These are phyloP conservation scores for Macroventuria anomochaeta DNA, from an alignment of 2,329 filamentous ascomycete species.

Conservation along the genomic window DNA sequence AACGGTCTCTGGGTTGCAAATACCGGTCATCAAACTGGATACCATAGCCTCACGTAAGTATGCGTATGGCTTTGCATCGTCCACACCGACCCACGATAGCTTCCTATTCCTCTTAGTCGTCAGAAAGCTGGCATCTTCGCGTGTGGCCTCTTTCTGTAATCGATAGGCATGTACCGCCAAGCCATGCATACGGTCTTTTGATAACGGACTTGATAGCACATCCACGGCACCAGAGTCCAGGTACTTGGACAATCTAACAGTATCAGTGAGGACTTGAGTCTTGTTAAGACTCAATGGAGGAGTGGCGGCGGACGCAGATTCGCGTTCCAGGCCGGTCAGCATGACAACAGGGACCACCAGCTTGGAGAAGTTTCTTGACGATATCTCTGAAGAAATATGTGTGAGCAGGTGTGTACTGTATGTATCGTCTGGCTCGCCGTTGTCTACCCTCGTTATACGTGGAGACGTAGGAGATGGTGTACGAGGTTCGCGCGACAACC, in stretches of 20 bases:
- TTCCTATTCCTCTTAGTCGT: slow-evolving; percentile 78
- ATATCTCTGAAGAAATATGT: slow-evolving; percentile 52
- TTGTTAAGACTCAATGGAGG: slow-evolving; percentile 44
- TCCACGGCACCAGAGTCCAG: slow-evolving; percentile 87
- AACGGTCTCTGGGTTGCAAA: slow-evolving; percentile 73
- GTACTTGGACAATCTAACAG: slow-evolving; percentile 69
- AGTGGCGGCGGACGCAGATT: slow-evolving; percentile 37
- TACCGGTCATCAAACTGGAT: slow-evolving; percentile 85
- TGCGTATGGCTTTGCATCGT: slow-evolving; percentile 83
- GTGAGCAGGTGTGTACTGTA: slow-evolving; percentile 53
- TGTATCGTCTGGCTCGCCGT: slow-evolving; percentile 49
- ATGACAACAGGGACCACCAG: slow-evolving; percentile 52
- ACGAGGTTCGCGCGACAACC: slow-evolving; percentile 51
- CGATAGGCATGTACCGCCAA: slow-evolving; percentile 85
- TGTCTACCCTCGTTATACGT: slow-evolving; percentile 40
- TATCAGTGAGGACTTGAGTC: slow-evolving; percentile 54
- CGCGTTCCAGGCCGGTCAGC: slow-evolving; percentile 47
- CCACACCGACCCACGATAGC: slow-evolving; percentile 88
- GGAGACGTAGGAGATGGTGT: slow-evolving; percentile 50
- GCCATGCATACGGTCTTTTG: slow-evolving; percentile 73
- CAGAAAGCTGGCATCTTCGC: slow-evolving; percentile 74
- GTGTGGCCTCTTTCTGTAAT: slow-evolving; percentile 75
- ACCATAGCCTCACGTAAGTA: slow-evolving; percentile 95
- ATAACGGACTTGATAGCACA: slow-evolving; percentile 80
- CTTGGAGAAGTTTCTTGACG: slow-evolving; percentile 49